Base-by-base conservation (phyloP, 441 rosid species). In the Biscutella laevigata region DNA sequence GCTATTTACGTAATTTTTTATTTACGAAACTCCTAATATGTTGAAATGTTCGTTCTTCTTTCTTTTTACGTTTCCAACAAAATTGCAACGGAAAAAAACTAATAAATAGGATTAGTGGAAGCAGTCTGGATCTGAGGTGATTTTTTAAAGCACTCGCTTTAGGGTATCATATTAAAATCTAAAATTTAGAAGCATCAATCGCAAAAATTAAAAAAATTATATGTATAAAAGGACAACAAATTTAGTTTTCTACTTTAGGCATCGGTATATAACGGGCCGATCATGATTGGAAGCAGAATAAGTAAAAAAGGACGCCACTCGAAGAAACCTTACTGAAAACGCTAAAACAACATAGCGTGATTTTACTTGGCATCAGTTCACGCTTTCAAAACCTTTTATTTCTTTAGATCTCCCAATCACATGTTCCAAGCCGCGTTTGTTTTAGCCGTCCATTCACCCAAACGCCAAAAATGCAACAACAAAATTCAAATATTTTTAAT, bases 341-440 rank as follows among this genome's bases (percentile, higher is more conserved):
- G 64, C n/a, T 10, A 34, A 16, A 35, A 11, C 17, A 56, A 26
- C 57, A 37, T 50, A 29, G 60, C 60, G 65, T 66, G 60, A 42
- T 34, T 57, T 57, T 24, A 64, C 46, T 64, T 39, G 14, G 17
- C 51, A 36, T 64, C 10, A 41, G 36, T 52, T 58, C 70, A 66
- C 43, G 65, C 43, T 66, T 44, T 65, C 49, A 6, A 20, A 43
- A 57, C 63, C 27, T 41, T 64, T n/a, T n/a, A n/a, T 63, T 49
- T 15, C 34, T 50, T 48, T 58, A 11, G 55, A 66, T n/a, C n/a
- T 58, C 55, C 48, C 60, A 66, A 24, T 58, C 65, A 66, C 70
- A 66, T 58, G 60, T 58, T 15, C 51, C 42, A 11, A 65, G 54
- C 64, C 48, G 54, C 49, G 55, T 65, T 51, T 64, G 51, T 48